These are phyloP conservation scores for Penicillium vulpinum DNA, from an alignment of 2,329 filamentous ascomycete species.

Conservation along the genomic window DNA sequence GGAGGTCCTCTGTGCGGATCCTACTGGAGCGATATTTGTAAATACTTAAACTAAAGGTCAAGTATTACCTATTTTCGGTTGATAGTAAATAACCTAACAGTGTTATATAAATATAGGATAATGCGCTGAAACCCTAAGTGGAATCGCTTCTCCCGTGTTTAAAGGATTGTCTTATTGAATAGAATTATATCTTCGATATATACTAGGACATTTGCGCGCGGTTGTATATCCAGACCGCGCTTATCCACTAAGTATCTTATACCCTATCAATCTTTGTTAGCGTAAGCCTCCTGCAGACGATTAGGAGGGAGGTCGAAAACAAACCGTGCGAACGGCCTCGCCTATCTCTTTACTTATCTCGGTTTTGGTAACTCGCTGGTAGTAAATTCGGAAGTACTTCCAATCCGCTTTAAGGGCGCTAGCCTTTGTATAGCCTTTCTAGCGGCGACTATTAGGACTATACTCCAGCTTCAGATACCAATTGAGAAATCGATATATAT, in stretches of 20 bases:
- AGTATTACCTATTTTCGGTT: neutral
- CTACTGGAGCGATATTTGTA: neutral
- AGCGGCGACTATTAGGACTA: neutral
- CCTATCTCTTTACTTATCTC: neutral
- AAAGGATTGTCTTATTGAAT: neutral
- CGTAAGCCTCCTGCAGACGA: neutral
- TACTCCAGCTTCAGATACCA: neutral
- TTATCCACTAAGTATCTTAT: neutral
- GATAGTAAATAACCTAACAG: neutral
- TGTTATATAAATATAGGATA: neutral
- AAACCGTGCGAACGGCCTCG: neutral
- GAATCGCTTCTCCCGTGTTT: neutral
- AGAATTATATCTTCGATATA: neutral
- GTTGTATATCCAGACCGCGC: neutral
- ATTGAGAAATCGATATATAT: neutral
- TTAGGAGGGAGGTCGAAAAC: neutral
- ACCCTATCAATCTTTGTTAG: neutral
- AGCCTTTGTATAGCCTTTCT: neutral
- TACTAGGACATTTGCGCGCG: neutral
- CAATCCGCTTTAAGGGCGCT: neutral
- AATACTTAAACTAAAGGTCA: neutral
- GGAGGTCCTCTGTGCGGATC: neutral
- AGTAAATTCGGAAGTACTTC: neutral
- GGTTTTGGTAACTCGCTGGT: neutral
- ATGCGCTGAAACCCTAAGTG: neutral